Percentiles rank a stretch among this genome's conserved stretches.
Evolutionary conservation across 352 stramenopile species (phyloP).

Genomic region (Globisporangium cederbergense): DNA sequence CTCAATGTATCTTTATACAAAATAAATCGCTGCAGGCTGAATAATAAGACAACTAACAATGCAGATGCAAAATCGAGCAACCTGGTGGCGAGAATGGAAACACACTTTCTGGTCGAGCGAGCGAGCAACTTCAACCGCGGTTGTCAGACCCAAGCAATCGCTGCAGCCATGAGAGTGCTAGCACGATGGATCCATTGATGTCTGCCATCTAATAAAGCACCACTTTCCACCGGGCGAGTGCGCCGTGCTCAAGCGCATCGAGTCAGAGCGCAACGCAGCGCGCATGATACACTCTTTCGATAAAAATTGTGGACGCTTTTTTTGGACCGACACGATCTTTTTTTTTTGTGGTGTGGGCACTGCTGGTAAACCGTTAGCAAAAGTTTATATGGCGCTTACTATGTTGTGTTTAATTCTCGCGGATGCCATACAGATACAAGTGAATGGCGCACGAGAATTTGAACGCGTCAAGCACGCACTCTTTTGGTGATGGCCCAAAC

Average conservation of each 20-base stretch:
- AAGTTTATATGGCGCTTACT: no score
- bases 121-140: slow-evolving; percentile 3
- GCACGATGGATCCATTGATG: neutral
- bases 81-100: neutral
- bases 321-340: no score
- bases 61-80: slow-evolving; percentile 1
- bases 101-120: neutral
- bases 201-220: neutral
- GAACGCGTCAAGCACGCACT: no score
- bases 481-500: no score
- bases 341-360: no score
- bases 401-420: no score
- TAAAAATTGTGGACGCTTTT: neutral
- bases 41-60: no score
- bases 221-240: neutral
- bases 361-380: no score
- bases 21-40: no score
- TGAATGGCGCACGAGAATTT: no score
- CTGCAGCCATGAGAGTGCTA: neutral
- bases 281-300: neutral
- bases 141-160: neutral
- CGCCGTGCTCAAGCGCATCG: neutral
- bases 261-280: neutral
- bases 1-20: no score
- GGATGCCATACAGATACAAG: no score